phyloP scores from a whole-genome alignment of 371 early-diverging fungal genomes.

The Chytridium lagenaria region DNA sequence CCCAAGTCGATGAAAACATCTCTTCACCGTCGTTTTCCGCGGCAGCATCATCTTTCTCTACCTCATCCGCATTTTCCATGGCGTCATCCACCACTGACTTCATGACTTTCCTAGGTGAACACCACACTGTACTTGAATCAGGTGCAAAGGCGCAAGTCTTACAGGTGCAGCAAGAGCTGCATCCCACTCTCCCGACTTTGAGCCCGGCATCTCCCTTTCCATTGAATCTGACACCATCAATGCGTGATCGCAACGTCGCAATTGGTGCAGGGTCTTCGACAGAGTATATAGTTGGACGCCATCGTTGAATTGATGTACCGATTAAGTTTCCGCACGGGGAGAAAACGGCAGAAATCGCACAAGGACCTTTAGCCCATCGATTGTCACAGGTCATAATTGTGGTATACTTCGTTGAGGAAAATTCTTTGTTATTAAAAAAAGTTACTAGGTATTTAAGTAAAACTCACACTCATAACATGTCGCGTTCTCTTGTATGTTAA shows the following conservation, averaged over 20 bases:
- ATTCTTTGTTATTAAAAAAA: background rate
- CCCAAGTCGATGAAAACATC: background rate
- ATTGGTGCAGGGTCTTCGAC: conserved; percentile 25
- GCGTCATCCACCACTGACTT: background rate
- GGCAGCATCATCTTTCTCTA: background rate
- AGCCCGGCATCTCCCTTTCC: conserved; percentile 3
- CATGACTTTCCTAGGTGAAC: background rate
- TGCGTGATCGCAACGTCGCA: conserved; percentile 9
- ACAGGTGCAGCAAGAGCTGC: conserved; percentile 19
- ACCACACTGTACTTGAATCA: background rate
- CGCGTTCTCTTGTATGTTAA: background rate
- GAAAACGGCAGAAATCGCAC: conserved; percentile 24
- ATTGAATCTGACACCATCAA: conserved; percentile 24
- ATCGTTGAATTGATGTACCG: conserved; percentile 24
- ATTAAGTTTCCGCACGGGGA: conserved; percentile 29
- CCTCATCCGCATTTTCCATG: background rate
- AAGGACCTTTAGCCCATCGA: background rate
- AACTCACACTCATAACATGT: background rate
- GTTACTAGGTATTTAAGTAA: background rate
- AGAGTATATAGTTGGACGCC: conserved; percentile 28
- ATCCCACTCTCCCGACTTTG: conserved; percentile 6
- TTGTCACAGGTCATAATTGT: conserved; percentile 11
- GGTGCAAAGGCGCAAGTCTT: conserved; percentile 26
- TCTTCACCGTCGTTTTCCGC: background rate
- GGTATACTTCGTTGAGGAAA: background rate